Evolutionary conservation across 2,329 filamentous ascomycete genomes (phyloP), one percentile per base, ranked within the genome.

Genomic region (Teratosphaeria destructans): DNA sequence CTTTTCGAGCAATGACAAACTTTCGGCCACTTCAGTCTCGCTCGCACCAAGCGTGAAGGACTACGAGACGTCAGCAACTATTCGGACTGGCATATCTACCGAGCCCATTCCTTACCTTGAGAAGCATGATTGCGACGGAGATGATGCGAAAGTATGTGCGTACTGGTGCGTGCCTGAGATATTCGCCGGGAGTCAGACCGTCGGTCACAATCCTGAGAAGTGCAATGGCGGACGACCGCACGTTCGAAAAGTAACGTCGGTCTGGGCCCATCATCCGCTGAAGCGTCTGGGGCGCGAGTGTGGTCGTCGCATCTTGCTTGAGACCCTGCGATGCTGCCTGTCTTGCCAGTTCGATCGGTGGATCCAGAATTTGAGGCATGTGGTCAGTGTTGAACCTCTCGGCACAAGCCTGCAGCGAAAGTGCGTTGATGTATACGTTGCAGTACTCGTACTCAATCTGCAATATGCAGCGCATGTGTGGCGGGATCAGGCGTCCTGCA

Each of bases 381-480:
- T 75, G 75, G 69, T 86, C 85, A 64, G 92, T 88, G 32, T 47
- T 56, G 75, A 90, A 96, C 61, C 92, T 85, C 74, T 96, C 93
- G 5, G 97, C 90, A 3, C 97, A 91, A 26, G 94, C 94, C 75
- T 99, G 94, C 1, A 99, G 78, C 2, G 92, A 92, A 1, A 99
- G 80, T 0, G 92, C 96, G 73, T 97, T 96, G 76, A 96, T 83
- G 71, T 97, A 97, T 56, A 96, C 88, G 68, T 93, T 85, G 29
- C 93, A 90, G 71, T 96, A 96, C 70, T 97, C 90, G 70, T 94
- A 96, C 76, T 99, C 94, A 65, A 97, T 96, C 7, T 85, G 87
- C 34, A 99, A 79, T 60, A 97, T 92, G 71, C 91, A 85, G 54
- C 81, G 78, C 75, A 86, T 83, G 59, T 82, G 76, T 16, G 78